These are phyloP conservation scores for Ramaria rubella DNA, from an alignment of 768 basidiomycete species.

Conservation along the genomic window DNA sequence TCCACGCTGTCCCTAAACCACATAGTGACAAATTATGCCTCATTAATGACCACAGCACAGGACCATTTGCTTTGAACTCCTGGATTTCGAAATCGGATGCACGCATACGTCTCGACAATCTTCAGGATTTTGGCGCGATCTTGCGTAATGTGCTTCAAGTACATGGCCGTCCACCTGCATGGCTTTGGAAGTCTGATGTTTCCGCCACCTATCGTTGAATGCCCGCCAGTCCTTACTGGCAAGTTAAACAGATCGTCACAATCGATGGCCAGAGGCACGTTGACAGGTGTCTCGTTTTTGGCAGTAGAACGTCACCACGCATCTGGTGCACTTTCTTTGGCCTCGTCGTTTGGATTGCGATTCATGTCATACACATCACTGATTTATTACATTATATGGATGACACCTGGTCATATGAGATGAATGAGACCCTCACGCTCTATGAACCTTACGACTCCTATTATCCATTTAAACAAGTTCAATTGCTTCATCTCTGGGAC, in stretches of 20 bases:
- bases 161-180: no score
- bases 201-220: slow-evolving; percentile 30
- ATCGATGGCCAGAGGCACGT: slow-evolving; percentile 22
- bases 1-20: slow-evolving; percentile 26
- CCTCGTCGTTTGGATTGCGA: slow-evolving; percentile 34
- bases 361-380: slow-evolving; percentile 12
- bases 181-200: no score
- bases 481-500: slow-evolving; percentile 35
- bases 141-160: slow-evolving; percentile 17
- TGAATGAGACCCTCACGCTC: slow-evolving; percentile 12
- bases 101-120: slow-evolving; percentile 13
- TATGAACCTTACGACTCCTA: slow-evolving; percentile 27
- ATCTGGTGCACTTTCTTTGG: slow-evolving; percentile 29
- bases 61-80: slow-evolving; percentile 24
- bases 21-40: slow-evolving; percentile 21
- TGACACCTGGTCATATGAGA: slow-evolving; percentile 15
- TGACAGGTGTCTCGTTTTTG: slow-evolving; percentile 30
- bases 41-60: slow-evolving; percentile 28
- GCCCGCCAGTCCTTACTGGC: slow-evolving; percentile 35
- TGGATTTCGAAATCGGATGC: slow-evolving; percentile 17
- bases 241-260: slow-evolving; percentile 32
- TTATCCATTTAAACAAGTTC: slow-evolving; percentile 27
- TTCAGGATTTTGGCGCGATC: slow-evolving; percentile 18
- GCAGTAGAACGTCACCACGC: slow-evolving; percentile 19
- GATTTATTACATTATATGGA: slow-evolving; percentile 25